Percentiles rank a stretch among this genome's conserved stretches.
Conservation (phyloP, 352 stramenopile genomes). For the Globisporangium recalcitrans region DNA sequence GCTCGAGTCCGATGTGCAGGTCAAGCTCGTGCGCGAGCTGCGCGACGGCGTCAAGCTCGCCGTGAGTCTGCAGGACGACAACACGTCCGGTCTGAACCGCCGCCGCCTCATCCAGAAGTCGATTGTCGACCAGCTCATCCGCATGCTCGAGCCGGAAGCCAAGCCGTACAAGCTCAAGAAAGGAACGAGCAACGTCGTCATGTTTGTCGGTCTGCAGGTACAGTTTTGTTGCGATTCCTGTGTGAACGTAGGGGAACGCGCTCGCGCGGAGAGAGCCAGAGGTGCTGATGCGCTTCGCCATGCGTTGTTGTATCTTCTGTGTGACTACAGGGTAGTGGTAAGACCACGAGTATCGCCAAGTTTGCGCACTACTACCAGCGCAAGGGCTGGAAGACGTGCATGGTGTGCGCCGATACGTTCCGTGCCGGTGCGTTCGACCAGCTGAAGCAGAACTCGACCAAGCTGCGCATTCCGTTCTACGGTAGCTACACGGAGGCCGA, state of each 20-base stretch:
- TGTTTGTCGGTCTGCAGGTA: constrained; percentile 86
- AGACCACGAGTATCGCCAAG: constrained; percentile 99
- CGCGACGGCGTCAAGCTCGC: constrained; percentile 88
- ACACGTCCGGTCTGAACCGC: constrained; percentile 72
- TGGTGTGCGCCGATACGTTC: constrained; percentile 99
- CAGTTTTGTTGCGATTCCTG: not conserved
- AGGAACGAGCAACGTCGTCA: constrained; percentile 89
- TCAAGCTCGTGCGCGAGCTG: constrained; percentile 85
- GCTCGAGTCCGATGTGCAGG: constrained; percentile 88
- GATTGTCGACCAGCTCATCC: constrained; percentile 86
- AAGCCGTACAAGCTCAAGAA: constrained; percentile 90
- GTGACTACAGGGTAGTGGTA: constrained; percentile 91
- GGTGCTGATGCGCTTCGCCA: not conserved
- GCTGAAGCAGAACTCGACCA: constrained; percentile 99
- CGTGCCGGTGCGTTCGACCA: constrained; percentile 98
- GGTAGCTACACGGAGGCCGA: constrained; percentile 98
- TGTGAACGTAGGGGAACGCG: not conserved
- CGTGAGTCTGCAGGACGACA: constrained; percentile 74
- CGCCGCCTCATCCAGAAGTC: constrained; percentile 89
- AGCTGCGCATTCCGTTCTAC: constrained; percentile 98
- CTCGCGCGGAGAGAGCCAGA: not conserved
- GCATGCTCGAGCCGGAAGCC: constrained; percentile 84
- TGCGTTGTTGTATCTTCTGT: not conserved
- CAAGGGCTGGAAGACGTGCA: constrained; percentile 97
- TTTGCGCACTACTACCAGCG: constrained; percentile 98